Base-by-base conservation (phyloP, 495 filamentous ascomycete species). In the Astrocystis sublimbata region DNA sequence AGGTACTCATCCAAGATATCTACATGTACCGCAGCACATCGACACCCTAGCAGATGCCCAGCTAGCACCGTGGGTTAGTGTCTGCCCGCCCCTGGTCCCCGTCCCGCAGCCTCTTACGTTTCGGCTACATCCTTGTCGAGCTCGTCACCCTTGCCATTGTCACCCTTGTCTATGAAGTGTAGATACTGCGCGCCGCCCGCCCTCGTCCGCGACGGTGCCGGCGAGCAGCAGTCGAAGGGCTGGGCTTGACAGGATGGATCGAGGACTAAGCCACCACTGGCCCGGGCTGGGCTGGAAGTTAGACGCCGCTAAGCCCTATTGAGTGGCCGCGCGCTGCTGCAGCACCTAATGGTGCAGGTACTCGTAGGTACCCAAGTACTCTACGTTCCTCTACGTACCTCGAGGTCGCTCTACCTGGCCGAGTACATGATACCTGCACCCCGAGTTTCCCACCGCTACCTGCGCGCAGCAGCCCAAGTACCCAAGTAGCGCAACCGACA, bases 401-500 rank as follows among this genome's bases (percentile, higher is more conserved):
- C n/a, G 23, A 12, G 58, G 45, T 60, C 46, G 35, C 49, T 54
- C n/a, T n/a, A n/a, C n/a, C n/a, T n/a, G n/a, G n/a, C n/a, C n/a
- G n/a, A n/a, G n/a, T n/a, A n/a, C n/a, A n/a, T n/a, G n/a, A 36
- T 61, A 52, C 58, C 58, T 61, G 59, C 49, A 54, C 59, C 50
- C 59, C 56, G 56, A 59, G 33, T 59, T 50, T 49, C 56, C 42
- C 54, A 57, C 47, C 58, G 47, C 46, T 60, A 38, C 45, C 31
- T 47, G 13, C 24, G 30, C 49, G 40, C 43, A 24, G 30, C 17
- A 9, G 24, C 10, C 24, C 7, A 10, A 38, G 21, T 19, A 10
- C 12, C 30, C 49, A 33, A 35, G 28, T 30, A 33, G 9, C 5
- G 2, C 47, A n/a, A 49, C 46, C 24, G 6, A 10, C 47, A n/a